Evolutionary conservation across 441 rosid species (phyloP).

Genomic region (Syzygium syzygioides): DNA sequence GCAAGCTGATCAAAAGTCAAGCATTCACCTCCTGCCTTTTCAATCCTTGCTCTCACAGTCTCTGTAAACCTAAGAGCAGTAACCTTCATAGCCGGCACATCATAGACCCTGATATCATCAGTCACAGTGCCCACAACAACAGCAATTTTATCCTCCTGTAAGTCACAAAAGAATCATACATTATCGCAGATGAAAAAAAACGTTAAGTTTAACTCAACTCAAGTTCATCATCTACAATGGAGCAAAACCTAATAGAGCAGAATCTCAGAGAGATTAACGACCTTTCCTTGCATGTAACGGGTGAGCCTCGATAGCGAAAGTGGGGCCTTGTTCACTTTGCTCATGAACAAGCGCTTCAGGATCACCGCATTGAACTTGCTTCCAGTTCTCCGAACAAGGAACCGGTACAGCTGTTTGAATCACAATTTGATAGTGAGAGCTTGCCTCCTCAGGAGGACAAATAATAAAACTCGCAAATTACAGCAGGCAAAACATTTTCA

Average conservation of each 20-base stretch:
- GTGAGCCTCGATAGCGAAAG: constrained; percentile 74
- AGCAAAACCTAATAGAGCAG: background rate
- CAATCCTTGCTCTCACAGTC: constrained; percentile 83
- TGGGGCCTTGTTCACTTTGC: constrained; percentile 86
- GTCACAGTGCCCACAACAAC: constrained; percentile 87
- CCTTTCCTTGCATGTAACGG: constrained; percentile 62
- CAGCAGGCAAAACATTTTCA: background rate
- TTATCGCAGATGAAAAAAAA: background rate
- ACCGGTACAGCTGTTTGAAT: constrained; percentile 56
- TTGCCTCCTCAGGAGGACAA: background rate
- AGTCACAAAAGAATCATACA: background rate
- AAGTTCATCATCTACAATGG: background rate
- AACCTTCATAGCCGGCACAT: constrained; percentile 76
- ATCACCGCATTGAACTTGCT: constrained; percentile 93
- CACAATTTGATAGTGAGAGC: background rate
- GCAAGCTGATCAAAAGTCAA: constrained; percentile 93
- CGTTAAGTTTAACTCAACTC: background rate
- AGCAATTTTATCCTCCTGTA: constrained; percentile 69
- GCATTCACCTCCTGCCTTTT: constrained; percentile 96
- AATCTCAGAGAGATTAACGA: background rate
- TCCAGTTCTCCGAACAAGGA: constrained; percentile 78
- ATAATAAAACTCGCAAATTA: background rate
- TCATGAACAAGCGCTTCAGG: constrained; percentile 89
- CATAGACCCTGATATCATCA: constrained; percentile 75
- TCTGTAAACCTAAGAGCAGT: constrained; percentile 85